phyloP scores from a whole-genome alignment of 2,329 filamentous ascomycete species.

The Nannizziopsis arthrosporioides region DNA sequence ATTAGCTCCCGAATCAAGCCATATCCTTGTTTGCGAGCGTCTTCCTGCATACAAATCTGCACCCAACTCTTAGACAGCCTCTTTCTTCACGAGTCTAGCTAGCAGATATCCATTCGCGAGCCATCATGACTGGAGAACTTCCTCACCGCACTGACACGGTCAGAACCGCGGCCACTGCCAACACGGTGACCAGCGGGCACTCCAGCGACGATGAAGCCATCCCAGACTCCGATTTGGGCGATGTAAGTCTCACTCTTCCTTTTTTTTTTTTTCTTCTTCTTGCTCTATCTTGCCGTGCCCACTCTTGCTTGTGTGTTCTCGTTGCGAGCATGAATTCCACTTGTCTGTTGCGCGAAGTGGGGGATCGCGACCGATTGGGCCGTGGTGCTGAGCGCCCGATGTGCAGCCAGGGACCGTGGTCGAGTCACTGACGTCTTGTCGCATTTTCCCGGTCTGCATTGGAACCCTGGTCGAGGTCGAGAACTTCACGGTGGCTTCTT shows the following conservation, averaged over 20 bases:
- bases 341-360: constrained; percentile 4
- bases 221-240: constrained; percentile 32
- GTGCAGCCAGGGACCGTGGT: not conserved
- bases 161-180: constrained; percentile 14
- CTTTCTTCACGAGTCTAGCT: not conserved
- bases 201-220: constrained; percentile 22
- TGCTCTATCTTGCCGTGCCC: not conserved
- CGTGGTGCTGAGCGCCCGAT: not conserved
- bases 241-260: constrained; percentile 22
- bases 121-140: not conserved
- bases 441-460: not conserved
- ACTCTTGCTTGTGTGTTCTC: not conserved
- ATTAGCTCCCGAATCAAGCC: too few relatives aligned
- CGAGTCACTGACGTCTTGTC: not conserved
- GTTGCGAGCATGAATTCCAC: not conserved
- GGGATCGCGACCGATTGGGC: constrained; percentile 7
- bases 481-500: not conserved
- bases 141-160: constrained; percentile 11
- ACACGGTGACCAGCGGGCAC: constrained; percentile 8
- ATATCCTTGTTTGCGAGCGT: too few relatives aligned
- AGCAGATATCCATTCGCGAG: not conserved
- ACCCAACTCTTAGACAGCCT: too few relatives aligned
- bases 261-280: not conserved
- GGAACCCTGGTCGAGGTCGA: not conserved
- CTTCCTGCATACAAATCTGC: too few relatives aligned